Evolutionary conservation across 2,329 filamentous ascomycete genomes (phyloP), one percentile per base, ranked within the genome.

Genomic region (Grosmannia clavigera): DNA sequence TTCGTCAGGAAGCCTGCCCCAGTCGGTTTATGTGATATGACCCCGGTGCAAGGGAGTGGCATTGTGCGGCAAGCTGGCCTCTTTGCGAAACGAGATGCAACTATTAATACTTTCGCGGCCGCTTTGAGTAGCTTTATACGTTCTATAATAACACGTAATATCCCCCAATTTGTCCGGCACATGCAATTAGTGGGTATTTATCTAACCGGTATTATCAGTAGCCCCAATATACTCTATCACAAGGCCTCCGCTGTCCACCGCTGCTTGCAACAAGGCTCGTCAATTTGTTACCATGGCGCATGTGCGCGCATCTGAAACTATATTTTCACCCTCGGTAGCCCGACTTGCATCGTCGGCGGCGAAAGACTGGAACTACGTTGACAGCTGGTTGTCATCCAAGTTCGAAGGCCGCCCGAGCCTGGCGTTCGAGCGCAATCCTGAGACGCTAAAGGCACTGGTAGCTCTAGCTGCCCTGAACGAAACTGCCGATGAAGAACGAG

Each of bases 361-460:
- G 55, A 92, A 92, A 69, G 92, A 96, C 73, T 97, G 92, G 92
- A 86, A 85, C 60, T 90, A 88, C 65, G 81, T 96, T 66, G 90
- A 95, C 72, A 77, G 78, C 66, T 97, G 92, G 92, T 82, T 96
- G 12, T 77, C 79, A 54, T 79, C 81, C 61, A 88, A 88, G 68
- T 88, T 88, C 66, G 78, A 79, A 53, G 80, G 82, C 35, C 81
- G 81, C 54, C 70, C 79, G 0, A 75, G 86, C 0, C 91, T 90
- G 0, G 70, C 78, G 0, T 96, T 96, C 71, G 92, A 97, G 74
- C 86, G 90, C 67, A 96, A 67, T 69, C 80, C 86, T 35, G 88
- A 92, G 54, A 96, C 92, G 0, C 78, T 96, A 57, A 85, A 84
- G 64, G 84, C 81, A 1, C 78, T 96, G 4, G 79, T 95, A 10